Conservation (phyloP, 768 basidiomycete genomes). For the Kwoniella heveanensis region DNA sequence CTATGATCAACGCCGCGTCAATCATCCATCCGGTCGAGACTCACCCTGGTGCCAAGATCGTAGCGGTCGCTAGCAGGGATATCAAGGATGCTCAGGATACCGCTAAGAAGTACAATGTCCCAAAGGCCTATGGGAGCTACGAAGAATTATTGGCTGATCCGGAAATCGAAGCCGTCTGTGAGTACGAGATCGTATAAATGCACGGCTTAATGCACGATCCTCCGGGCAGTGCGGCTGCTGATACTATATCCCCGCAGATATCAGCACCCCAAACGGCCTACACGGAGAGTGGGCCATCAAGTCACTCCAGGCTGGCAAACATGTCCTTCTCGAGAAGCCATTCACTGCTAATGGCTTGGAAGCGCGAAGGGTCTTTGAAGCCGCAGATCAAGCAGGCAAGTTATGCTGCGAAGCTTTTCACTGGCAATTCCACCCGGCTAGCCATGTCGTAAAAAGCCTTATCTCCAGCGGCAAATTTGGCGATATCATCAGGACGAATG, state of each 20-base stretch:
- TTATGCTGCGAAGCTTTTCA: slow-evolving; percentile 9
- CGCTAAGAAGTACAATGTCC: slow-evolving; percentile 11
- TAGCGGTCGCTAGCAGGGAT: slow-evolving; percentile 10
- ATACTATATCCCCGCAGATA: slow-evolving; percentile 1
- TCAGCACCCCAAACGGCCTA: slow-evolving; percentile 6
- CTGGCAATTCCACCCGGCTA: slow-evolving; percentile 18
- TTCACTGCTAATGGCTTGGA: slow-evolving; percentile 17
- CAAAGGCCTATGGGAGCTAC: slow-evolving; percentile 17
- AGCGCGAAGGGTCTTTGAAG: slow-evolving; percentile 11
- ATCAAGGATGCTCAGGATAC: slow-evolving; percentile 10
- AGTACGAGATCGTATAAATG: background rate
- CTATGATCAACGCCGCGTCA: slow-evolving; percentile 19
- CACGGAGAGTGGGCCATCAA: slow-evolving; percentile 20
- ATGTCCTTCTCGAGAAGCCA: slow-evolving; percentile 14
- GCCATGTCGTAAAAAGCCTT: slow-evolving; percentile 15
- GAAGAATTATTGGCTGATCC: slow-evolving; percentile 16
- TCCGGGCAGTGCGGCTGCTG: too few species aligned
- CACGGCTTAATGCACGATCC: too few species aligned
- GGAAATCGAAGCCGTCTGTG: slow-evolving; percentile 16
- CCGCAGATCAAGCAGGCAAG: slow-evolving; percentile 4
- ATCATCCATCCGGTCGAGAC: slow-evolving; percentile 17
- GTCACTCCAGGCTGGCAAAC: slow-evolving; percentile 18
- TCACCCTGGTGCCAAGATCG: slow-evolving; percentile 14
- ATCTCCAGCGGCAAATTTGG: slow-evolving; percentile 18
- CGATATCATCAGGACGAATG: slow-evolving; percentile 11